These are phyloP conservation scores for Miscanthus lutarioriparius DNA, from an alignment of 176 grass and related monocot species.

Conservation along the genomic window DNA sequence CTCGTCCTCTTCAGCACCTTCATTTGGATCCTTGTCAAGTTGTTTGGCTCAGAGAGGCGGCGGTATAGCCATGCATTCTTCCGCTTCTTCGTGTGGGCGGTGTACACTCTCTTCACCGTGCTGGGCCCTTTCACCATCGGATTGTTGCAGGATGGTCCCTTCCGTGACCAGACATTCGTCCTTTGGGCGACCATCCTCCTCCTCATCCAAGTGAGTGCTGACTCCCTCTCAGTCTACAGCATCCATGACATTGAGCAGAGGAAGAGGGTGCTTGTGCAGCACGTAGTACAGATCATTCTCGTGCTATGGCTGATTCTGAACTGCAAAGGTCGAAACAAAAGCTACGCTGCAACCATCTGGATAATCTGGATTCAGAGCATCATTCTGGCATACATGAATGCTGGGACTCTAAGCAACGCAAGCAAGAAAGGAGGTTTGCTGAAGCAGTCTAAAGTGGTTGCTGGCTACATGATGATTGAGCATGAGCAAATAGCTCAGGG, in stretches of 20 bases:
- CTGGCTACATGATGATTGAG: constrained; percentile 22
- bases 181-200: constrained; percentile 8
- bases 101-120: constrained; percentile 17
- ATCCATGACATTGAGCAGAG: constrained; percentile 11
- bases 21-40: background rate
- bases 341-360: constrained; percentile 7
- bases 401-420: background rate
- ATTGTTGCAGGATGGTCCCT: background rate
- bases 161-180: constrained; percentile 22
- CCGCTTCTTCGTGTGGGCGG: constrained; percentile 12
- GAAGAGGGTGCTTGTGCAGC: constrained; percentile 12
- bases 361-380: background rate
- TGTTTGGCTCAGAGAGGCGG: background rate
- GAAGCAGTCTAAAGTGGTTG: constrained; percentile 20
- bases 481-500: background rate
- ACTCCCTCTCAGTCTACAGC: constrained; percentile 3
- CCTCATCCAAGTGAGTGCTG: background rate
- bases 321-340: background rate
- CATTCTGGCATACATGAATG: background rate
- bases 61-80: background rate
- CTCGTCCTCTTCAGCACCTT: constrained; percentile 27
- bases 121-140: constrained; percentile 20
- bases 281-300: background rate
- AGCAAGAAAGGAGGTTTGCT: background rate
- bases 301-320: constrained; percentile 14